phyloP scores from a whole-genome alignment of 257 asterid genomes.

The Capsicum chinense region DNA sequence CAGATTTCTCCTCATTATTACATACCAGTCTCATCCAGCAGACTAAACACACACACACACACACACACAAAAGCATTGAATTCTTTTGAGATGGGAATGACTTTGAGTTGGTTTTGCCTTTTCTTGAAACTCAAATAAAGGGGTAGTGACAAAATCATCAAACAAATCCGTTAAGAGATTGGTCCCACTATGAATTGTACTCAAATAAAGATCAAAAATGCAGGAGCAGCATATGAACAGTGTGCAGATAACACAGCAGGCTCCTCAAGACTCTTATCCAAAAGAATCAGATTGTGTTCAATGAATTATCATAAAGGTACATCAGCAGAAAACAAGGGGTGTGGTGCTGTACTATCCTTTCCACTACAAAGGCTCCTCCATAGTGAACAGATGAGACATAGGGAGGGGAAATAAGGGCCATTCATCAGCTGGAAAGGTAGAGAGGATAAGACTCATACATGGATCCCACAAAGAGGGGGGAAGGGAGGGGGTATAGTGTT shows the following conservation, averaged over 20 bases:
- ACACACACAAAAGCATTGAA: neutral
- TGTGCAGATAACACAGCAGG: constrained; percentile 32
- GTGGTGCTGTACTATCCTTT: neutral
- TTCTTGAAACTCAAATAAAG: constrained; percentile 33
- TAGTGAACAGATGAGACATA: neutral
- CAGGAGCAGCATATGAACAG: constrained; percentile 23
- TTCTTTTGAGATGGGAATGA: constrained; percentile 7
- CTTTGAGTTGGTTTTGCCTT: constrained; percentile 16
- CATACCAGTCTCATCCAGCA: neutral
- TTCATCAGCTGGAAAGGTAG: constrained; percentile 25
- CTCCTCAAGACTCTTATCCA: constrained; percentile 37
- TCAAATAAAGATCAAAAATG: constrained; percentile 38
- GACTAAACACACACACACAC: neutral
- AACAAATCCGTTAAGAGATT: constrained; percentile 20
- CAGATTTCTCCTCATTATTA: neutral
- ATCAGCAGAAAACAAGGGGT: neutral
- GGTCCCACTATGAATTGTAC: constrained; percentile 38
- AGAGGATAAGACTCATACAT: constrained; percentile 21
- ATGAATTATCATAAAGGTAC: constrained; percentile 32
- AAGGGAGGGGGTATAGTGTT: neutral
- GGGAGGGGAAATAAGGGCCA: constrained; percentile 18
- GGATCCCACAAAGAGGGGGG: constrained; percentile 37
- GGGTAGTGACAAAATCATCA: constrained; percentile 37
- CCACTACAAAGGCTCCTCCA: constrained; percentile 9
- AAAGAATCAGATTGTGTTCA: constrained; percentile 15